A percentile compares a stretch with the other conserved stretches of the same genome.
phyloP scores from a whole-genome alignment of 78 protist species.

The Dictyostelium firmibasis region DNA sequence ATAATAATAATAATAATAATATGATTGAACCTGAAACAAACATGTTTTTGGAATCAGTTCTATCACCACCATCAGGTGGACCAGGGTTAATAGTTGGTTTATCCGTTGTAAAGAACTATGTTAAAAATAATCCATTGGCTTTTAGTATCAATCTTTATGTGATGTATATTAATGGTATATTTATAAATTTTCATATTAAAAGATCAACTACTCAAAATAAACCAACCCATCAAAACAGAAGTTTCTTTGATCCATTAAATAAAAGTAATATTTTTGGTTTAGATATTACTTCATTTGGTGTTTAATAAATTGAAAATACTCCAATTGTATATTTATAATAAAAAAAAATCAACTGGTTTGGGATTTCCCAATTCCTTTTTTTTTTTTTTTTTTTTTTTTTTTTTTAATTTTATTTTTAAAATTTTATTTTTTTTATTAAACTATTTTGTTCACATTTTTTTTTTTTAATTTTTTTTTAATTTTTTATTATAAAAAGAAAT shows the following conservation, averaged over 20 bases:
- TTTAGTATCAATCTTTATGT: constrained; percentile 41
- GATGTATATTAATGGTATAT: constrained; percentile 50
- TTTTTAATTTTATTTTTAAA: not conserved
- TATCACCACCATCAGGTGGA: constrained; percentile 4
- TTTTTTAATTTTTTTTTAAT: not conserved
- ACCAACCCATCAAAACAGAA: not conserved
- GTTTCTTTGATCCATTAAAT: not conserved
- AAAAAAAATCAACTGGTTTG: not conserved
- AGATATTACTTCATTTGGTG: not conserved
- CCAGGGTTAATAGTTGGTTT: constrained; percentile 43
- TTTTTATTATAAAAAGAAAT: not conserved
- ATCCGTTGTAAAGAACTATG: not conserved
- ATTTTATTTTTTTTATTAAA: not conserved
- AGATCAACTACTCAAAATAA: not conserved
- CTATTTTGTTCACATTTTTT: not conserved
- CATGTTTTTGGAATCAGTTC: constrained; percentile 7
- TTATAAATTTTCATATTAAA: not conserved
- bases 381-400: not conserved
- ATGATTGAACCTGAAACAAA: not conserved
- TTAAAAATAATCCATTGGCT: not conserved
- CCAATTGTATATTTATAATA: not conserved
- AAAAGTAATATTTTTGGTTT: not conserved
- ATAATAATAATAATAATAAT: not conserved
- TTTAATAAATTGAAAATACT: not conserved
- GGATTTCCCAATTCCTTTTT: not conserved